phyloP scores from a whole-genome alignment of 805 yeast species.

The Pichia rugopelliculosa region DNA sequence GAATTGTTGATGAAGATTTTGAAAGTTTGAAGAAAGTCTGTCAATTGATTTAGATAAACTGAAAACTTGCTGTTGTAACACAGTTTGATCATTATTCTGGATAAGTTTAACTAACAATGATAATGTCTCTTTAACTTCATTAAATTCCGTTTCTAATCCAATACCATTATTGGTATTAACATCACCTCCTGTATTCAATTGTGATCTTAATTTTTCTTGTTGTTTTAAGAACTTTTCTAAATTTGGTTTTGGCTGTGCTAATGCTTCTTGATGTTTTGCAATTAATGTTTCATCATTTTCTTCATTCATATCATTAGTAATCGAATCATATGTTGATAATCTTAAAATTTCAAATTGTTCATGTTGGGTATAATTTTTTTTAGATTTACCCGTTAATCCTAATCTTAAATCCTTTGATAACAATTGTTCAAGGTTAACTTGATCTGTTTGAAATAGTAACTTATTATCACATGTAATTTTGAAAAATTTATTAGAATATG shows the following conservation, averaged over 20 bases:
- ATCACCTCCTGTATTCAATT: background rate
- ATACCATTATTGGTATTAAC: background rate
- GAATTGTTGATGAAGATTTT: conserved; percentile 3
- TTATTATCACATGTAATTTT: conserved; percentile 69
- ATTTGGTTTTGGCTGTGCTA: background rate
- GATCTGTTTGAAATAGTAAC: conserved; percentile 59
- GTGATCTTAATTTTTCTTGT: conserved; percentile 17
- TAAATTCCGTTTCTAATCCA: background rate
- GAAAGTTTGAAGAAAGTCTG: conserved; percentile 5
- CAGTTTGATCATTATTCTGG: conserved; percentile 1
- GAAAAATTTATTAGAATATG: conserved; percentile 39
- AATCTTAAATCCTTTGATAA: conserved; percentile 32
- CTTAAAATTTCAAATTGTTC: conserved; percentile 63
- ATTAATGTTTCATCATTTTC: conserved; percentile 21
- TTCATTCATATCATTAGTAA: conserved; percentile 25
- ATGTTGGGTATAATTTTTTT: conserved; percentile 26
- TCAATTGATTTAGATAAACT: conserved; percentile 5
- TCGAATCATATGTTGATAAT: conserved; percentile 46
- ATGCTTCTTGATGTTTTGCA: conserved; percentile 18
- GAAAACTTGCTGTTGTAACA: conserved; percentile 5
- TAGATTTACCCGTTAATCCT: conserved; percentile 48
- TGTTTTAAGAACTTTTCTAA: conserved; percentile 13
- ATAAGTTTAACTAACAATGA: background rate
- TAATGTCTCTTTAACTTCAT: background rate
- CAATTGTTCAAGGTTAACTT: conserved; percentile 37